A percentile compares a stretch with the other conserved stretches of the same genome.
phyloP scores from a whole-genome alignment of 805 yeast genomes.

The Candida mattraensis region DNA sequence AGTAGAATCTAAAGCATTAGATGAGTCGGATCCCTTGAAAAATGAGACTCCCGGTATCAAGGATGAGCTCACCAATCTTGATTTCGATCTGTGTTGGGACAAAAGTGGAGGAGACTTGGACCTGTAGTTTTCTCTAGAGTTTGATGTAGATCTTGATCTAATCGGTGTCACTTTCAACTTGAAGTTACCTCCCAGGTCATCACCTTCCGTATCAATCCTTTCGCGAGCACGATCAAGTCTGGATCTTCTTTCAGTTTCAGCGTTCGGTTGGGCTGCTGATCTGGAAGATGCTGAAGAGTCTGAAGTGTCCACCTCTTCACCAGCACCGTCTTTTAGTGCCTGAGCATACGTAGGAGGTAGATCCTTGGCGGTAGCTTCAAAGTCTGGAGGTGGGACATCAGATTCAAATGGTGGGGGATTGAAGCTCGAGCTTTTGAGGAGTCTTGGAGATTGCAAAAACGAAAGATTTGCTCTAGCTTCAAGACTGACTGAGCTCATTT shows the following conservation, averaged over 20 bases:
- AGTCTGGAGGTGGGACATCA: slow-evolving; percentile 32
- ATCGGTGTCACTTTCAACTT: slow-evolving; percentile 30
- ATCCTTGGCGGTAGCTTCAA: slow-evolving; percentile 24
- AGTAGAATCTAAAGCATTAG: slow-evolving; percentile 27
- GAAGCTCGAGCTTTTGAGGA: slow-evolving; percentile 22
- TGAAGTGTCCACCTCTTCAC: slow-evolving; percentile 11
- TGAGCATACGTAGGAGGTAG: slow-evolving; percentile 33
- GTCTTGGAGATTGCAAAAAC: slow-evolving; percentile 8
- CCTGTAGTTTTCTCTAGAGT: slow-evolving; percentile 14
- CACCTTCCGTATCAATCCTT: slow-evolving; percentile 13
- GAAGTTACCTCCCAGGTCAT: slow-evolving; percentile 31
- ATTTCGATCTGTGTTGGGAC: slow-evolving; percentile 19
- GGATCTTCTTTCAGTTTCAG: slow-evolving; percentile 7
- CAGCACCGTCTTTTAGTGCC: slow-evolving; percentile 15
- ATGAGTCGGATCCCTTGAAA: slow-evolving; percentile 13
- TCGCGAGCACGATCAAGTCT: slow-evolving; percentile 11
- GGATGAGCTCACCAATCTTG: slow-evolving; percentile 23
- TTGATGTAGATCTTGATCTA: slow-evolving; percentile 27
- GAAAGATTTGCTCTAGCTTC: slow-evolving; percentile 22
- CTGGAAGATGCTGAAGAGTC: background rate
- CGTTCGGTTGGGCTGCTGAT: background rate
- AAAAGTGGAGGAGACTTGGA: slow-evolving; percentile 22
- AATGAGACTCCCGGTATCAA: slow-evolving; percentile 22
- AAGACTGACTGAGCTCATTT: slow-evolving; percentile 30
- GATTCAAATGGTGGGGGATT: slow-evolving; percentile 21